Base-by-base conservation (phyloP, 768 basidiomycete genomes). In the Rhodotorula paludigena region DNA sequence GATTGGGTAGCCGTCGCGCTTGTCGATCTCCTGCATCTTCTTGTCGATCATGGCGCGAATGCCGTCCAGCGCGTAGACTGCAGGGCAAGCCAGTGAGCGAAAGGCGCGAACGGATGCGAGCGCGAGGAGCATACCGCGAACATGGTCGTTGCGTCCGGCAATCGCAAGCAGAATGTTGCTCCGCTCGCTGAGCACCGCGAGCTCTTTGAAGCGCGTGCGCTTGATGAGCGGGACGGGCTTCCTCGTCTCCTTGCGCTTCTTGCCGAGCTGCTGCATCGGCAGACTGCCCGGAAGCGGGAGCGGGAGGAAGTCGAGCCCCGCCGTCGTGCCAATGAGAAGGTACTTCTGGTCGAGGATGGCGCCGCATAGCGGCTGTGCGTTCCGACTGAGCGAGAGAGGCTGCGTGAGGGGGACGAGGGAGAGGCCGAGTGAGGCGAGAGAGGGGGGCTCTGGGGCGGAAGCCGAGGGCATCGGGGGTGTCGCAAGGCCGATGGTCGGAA, bases 141-240 rank as follows among this genome's bases (percentile, higher is more conserved):
- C 57, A 52, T 76, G 73, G 47, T 76, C 75, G 54, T 71, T 73
- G 3, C 74, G 33, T 1, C 75, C 75, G 5, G 75, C 75, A 30
- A 76, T 71, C 25, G 75, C 75, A 33, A 76, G 57, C 38, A 76
- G 60, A 57, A 74, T 66, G 60, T 76, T 73, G 52, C 67, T 70
- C 51, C 74, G 47, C 63, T 74, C 65, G 57, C 49, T 60, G 1
- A 76, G 62, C 1, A 76, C 59, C 8, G 61, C 68, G 30, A 76
- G 53, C 63, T 71, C 66, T 45, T 66, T 67, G 60, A 76, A 76
- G 41, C 66, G 35, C 0, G 72, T 73, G 6, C 71, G 70, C 62
- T 74, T 73, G 66, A 76, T 71, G 28, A 76, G 48, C 8, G 70
- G 5, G n/a, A 76, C 68, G 0, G 75, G 75, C 60, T 70, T 73